Conservation (phyloP, 164 flowering plant genomes). For the Macadamia integrifolia region DNA sequence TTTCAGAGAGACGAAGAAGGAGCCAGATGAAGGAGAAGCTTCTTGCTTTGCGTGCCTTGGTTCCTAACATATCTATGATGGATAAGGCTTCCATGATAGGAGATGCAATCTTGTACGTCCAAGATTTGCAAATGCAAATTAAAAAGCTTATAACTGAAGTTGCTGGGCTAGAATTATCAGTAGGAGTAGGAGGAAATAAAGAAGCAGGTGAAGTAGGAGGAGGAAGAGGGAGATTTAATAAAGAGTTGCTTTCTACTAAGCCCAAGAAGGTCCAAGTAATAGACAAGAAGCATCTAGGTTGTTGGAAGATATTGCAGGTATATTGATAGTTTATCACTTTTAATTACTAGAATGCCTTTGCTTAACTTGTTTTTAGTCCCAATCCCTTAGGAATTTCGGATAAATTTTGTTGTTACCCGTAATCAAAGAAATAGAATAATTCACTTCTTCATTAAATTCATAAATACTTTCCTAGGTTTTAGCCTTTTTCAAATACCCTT, state of each 20-base stretch:
- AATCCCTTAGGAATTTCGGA: too few relatives aligned
- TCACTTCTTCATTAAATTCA: too few relatives aligned
- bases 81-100: constrained; percentile 92
- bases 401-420: too few relatives aligned
- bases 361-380: not conserved
- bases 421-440: too few relatives aligned
- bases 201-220: not conserved
- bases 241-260: constrained; percentile 10
- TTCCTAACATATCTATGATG: constrained; percentile 94
- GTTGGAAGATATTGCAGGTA: constrained; percentile 54
- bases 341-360: too few relatives aligned
- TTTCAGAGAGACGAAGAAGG: constrained; percentile 69
- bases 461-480: too few relatives aligned
- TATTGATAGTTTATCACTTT: too few relatives aligned
- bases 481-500: too few relatives aligned
- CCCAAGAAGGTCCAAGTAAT: constrained; percentile 14
- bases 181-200: not conserved
- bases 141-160: constrained; percentile 63
- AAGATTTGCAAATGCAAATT: constrained; percentile 63
- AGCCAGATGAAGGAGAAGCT: constrained; percentile 87
- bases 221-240: constrained; percentile 16
- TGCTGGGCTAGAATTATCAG: constrained; percentile 50
- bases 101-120: constrained; percentile 67
- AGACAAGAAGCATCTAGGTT: constrained; percentile 5
- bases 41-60: constrained; percentile 70